Conservation (phyloP, 257 asterid genomes). For the Plantago major region DNA sequence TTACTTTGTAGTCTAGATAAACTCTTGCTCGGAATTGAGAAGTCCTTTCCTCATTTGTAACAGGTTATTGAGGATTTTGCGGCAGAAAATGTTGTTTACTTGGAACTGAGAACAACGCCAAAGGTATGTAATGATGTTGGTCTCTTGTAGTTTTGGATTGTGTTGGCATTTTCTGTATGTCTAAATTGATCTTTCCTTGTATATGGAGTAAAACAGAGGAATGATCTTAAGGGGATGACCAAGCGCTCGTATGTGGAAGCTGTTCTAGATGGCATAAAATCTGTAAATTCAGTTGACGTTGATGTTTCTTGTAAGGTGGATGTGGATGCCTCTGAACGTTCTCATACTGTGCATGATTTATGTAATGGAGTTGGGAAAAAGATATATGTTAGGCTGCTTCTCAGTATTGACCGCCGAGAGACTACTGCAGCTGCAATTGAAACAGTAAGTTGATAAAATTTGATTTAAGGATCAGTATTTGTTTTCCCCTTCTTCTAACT, state of each 20-base stretch:
- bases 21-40: not conserved
- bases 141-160: not conserved
- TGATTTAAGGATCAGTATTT: slow-evolving; percentile 8
- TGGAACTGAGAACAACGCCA: slow-evolving; percentile 57
- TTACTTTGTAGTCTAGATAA: slow-evolving; percentile 1
- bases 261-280: slow-evolving; percentile 69
- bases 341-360: slow-evolving; percentile 18
- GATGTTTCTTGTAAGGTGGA: slow-evolving; percentile 35
- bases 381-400: slow-evolving; percentile 79
- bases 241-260: slow-evolving; percentile 84
- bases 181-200: not conserved
- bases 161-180: not conserved
- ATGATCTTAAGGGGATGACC: slow-evolving; percentile 83
- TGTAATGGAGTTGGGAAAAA: slow-evolving; percentile 42
- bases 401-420: slow-evolving; percentile 91
- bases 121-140: not conserved
- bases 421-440: slow-evolving; percentile 87
- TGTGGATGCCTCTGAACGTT: slow-evolving; percentile 27
- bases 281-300: slow-evolving; percentile 52
- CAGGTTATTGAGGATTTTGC: slow-evolving; percentile 95
- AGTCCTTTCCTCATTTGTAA: not conserved
- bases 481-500: not conserved
- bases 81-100: slow-evolving; percentile 82
- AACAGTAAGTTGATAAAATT: slow-evolving; percentile 53
- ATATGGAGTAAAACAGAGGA: slow-evolving; percentile 41